phyloP scores from a whole-genome alignment of 345 rosid genomes.

The Draba incana region DNA sequence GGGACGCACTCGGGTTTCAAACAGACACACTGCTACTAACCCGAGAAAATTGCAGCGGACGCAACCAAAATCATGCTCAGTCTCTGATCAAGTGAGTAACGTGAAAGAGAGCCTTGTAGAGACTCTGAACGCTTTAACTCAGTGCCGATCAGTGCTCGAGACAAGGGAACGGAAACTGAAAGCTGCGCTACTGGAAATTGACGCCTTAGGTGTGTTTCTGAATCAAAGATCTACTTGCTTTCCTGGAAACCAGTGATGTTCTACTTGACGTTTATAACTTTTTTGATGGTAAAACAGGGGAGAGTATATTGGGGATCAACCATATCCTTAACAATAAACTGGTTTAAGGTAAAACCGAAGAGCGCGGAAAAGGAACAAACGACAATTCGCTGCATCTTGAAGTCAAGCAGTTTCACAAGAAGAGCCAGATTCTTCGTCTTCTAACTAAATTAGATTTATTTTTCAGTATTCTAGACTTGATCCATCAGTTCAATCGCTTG shows the following conservation, averaged over 20 bases:
- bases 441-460: no score
- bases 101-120: slow-evolving; percentile 25
- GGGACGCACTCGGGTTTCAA: neutral
- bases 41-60: neutral
- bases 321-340: slow-evolving; percentile 26
- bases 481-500: no score
- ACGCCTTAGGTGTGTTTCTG: slow-evolving; percentile 28
- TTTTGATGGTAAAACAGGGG: slow-evolving; percentile 30
- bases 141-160: slow-evolving; percentile 23
- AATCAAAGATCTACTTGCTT: neutral
- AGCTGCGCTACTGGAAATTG: slow-evolving; percentile 23
- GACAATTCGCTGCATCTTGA: neutral
- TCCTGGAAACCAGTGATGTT: neutral
- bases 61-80: slow-evolving; percentile 19
- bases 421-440: no score
- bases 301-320: slow-evolving; percentile 36
- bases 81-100: slow-evolving; percentile 34
- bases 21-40: neutral
- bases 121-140: slow-evolving; percentile 26
- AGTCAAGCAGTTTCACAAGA: neutral
- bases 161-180: slow-evolving; percentile 36
- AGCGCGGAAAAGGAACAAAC: neutral
- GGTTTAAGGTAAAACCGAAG: slow-evolving; percentile 7
- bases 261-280: neutral
- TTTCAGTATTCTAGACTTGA: no score